These are phyloP conservation scores for Alternaria sp. DNA, from an alignment of 2,329 filamentous ascomycete genomes.

Conservation along the genomic window DNA sequence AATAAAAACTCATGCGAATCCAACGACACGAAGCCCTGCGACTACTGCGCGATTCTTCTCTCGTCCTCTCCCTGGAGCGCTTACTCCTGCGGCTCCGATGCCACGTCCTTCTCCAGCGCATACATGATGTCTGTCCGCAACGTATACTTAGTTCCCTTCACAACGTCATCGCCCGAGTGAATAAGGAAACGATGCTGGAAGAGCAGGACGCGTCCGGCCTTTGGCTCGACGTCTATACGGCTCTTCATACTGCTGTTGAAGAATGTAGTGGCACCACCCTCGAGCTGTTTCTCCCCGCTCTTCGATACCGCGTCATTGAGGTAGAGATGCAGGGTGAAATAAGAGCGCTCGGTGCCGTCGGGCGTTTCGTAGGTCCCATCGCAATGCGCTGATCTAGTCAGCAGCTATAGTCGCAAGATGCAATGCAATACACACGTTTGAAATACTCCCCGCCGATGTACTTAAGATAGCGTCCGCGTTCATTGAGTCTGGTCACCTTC, in stretches of 20 bases:
- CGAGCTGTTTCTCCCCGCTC: constrained; percentile 43
- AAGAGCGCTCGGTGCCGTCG: constrained; percentile 58
- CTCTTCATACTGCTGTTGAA: constrained; percentile 41
- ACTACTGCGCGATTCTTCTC: not conserved
- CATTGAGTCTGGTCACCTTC: constrained; percentile 64
- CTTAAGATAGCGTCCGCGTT: constrained; percentile 76
- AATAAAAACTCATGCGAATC: constrained; percentile 24
- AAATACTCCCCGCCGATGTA: constrained; percentile 78
- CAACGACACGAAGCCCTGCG: not conserved
- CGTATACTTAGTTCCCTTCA: constrained; percentile 61
- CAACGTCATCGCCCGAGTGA: constrained; percentile 63
- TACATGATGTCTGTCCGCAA: constrained; percentile 65
- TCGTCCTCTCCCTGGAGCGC: not conserved
- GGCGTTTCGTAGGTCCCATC: constrained; percentile 69
- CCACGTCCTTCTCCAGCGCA: constrained; percentile 31
- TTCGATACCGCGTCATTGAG: constrained; percentile 53
- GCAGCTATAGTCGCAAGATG: not conserved
- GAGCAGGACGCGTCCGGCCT: constrained; percentile 59
- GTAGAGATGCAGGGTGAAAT: constrained; percentile 64
- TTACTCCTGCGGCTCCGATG: not conserved
- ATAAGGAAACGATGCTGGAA: constrained; percentile 62
- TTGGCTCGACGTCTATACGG: constrained; percentile 56
- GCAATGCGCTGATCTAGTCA: constrained; percentile 62
- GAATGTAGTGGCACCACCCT: constrained; percentile 64
- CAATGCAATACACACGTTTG: constrained; percentile 47